These are phyloP conservation scores for Eimeria falciformis DNA, from an alignment of 169 alveolate genomes.

Conservation along the genomic window DNA sequence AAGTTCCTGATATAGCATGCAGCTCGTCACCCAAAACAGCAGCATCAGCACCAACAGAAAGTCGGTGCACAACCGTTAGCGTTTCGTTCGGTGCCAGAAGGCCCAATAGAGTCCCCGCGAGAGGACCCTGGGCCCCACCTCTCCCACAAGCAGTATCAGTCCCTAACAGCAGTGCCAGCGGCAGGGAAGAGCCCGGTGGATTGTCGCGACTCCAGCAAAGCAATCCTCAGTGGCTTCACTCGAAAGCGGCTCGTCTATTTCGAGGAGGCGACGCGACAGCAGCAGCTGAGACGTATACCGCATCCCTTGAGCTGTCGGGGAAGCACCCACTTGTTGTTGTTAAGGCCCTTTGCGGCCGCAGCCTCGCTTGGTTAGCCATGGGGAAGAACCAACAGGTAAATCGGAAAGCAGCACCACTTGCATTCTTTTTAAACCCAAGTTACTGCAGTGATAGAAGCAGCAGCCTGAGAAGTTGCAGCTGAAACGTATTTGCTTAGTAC, in stretches of 20 bases:
- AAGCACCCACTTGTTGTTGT: constrained; percentile 15
- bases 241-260: constrained; percentile 59
- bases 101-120: constrained; percentile 42
- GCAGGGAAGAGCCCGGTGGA: constrained; percentile 30
- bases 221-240: constrained; percentile 53
- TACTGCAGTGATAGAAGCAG: too few species aligned
- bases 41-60: too few species aligned
- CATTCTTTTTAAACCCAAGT: not conserved
- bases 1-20: too few species aligned
- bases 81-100: constrained; percentile 65
- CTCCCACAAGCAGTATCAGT: constrained; percentile 28
- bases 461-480: not conserved
- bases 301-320: not conserved
- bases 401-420: not conserved
- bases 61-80: not conserved
- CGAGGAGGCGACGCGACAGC: constrained; percentile 55
- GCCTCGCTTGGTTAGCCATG: constrained; percentile 44
- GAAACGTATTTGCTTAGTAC: too few species aligned
- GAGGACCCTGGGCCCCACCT: constrained; percentile 60
- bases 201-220: constrained; percentile 28
- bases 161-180: not conserved
- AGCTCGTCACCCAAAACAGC: too few species aligned
- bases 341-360: constrained; percentile 61
- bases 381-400: constrained; percentile 15
- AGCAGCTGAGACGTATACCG: constrained; percentile 39